A percentile compares a stretch with the other conserved stretches of the same genome.
Conservation (phyloP, 371 early-diverging fungal genomes). For the Mortierella sp. region DNA sequence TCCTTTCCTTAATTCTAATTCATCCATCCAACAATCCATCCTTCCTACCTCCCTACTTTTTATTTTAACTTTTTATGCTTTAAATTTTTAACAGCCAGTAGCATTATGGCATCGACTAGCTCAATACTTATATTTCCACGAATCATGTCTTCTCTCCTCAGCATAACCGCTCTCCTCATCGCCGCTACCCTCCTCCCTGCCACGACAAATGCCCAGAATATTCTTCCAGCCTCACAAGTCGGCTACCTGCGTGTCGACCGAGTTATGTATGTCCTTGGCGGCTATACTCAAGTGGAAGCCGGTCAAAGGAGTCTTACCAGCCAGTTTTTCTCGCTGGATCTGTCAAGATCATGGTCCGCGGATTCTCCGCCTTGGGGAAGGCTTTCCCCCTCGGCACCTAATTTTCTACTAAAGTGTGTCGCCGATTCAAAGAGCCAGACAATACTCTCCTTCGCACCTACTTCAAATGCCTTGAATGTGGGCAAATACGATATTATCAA, state of each 20-base stretch:
- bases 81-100: too few relatives aligned
- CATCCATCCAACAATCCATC: too few relatives aligned
- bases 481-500: slow-evolving; percentile 10
- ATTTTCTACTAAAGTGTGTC: neutral
- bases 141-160: too few relatives aligned
- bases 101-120: too few relatives aligned
- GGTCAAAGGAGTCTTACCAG: neutral
- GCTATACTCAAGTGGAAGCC: neutral
- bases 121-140: too few relatives aligned
- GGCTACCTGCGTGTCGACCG: slow-evolving; percentile 16
- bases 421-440: slow-evolving; percentile 24
- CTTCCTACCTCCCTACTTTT: too few relatives aligned
- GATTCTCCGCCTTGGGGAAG: slow-evolving; percentile 16
- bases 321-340: slow-evolving; percentile 26
- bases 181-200: too few relatives aligned
- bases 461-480: neutral
- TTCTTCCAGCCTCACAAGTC: slow-evolving; percentile 1
- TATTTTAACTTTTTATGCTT: too few relatives aligned
- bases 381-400: slow-evolving; percentile 1
- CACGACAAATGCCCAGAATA: too few relatives aligned
- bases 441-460: slow-evolving; percentile 9
- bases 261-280: slow-evolving; percentile 27
- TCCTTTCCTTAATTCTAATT: too few relatives aligned
- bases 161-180: too few relatives aligned
- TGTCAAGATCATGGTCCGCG: slow-evolving; percentile 20